Conservation (phyloP, 768 basidiomycete species). For the Lyophyllum shimeji region DNA sequence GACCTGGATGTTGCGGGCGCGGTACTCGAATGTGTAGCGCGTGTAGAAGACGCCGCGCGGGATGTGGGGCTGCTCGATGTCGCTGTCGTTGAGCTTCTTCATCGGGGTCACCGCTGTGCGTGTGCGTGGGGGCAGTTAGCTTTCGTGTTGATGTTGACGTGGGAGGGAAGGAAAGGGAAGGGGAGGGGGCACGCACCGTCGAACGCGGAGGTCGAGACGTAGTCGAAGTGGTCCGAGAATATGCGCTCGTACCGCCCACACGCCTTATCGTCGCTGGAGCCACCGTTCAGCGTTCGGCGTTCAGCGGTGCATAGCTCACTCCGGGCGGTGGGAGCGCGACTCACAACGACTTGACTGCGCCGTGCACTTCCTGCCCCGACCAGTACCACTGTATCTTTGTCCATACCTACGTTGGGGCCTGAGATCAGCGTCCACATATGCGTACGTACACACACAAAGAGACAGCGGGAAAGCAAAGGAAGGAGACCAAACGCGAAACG, state of each 20-base stretch:
- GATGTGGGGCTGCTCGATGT: conserved; percentile 39
- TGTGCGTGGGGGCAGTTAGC: not conserved
- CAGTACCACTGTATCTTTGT: conserved; percentile 56
- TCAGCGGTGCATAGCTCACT: not conserved
- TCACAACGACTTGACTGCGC: conserved; percentile 48
- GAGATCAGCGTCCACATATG: too few species aligned
- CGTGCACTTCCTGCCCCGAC: conserved; percentile 44
- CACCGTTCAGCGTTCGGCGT: not conserved
- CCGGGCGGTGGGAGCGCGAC: conserved; percentile 16
- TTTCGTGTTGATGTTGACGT: not conserved
- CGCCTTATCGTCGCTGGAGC: conserved; percentile 32
- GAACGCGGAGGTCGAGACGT: conserved; percentile 43
- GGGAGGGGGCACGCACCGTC: conserved; percentile 34
- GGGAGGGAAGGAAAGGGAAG: not conserved
- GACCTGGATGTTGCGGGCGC: conserved; percentile 33
- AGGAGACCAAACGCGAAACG: too few species aligned
- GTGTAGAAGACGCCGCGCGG: conserved; percentile 40
- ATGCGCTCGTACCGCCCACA: conserved; percentile 52
- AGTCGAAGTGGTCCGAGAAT: conserved; percentile 47
- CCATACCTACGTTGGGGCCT: conserved; percentile 44
- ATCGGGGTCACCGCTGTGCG: conserved; percentile 34
- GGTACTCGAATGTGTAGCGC: conserved; percentile 44
- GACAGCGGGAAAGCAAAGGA: not conserved
- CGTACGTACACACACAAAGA: too few species aligned
- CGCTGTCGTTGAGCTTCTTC: conserved; percentile 35